Base-by-base conservation (phyloP, 1,139 yeast species). In the Lodderomyces jiufengensis region DNA sequence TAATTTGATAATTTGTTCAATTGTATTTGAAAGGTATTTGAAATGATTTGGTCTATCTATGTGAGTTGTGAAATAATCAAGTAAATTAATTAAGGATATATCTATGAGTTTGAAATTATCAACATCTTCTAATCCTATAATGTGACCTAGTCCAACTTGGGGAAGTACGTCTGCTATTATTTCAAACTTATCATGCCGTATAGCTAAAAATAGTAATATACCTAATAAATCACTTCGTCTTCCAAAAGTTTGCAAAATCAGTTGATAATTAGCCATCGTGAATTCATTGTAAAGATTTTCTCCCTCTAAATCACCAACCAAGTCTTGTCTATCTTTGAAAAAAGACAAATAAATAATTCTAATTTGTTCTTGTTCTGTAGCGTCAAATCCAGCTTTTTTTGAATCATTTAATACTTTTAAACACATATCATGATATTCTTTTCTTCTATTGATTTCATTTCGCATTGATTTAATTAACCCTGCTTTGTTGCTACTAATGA, bases 281-380 rank as follows among this genome's bases (percentile, higher is more conserved):
- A 64, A 61, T 9, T 27, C 31, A 10, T 38, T 41, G 0, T 45
- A 32, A 9, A 18, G 6, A 5, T 20, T 9, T 3, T 23, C 15
- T 4, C 23, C 31, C 5, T 12, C 6, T 16, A 34, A 25, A 18
- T 18, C 6, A 5, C 7, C 7, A 5, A 7, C 20, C 9, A 66
- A 42, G 11, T 49, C 52, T 1, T 42, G 42, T 15, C 52, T 43
- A 39, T 69, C 73, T 28, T 50, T 55, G 46, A 50, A 68, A 40
- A 62, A 66, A 7, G 52, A 49, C 38, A 56, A 47, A 39, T 54
- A 59, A 3, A 67, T 37, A 32, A 65, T 42, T 25, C 50, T 41
- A 31, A 55, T 57, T 38, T 58, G 64, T 47, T 69, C 74, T 12
- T 38, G 33, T 4, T 46, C 38, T 1, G 64, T 50, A n/a, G 66